Conservation (phyloP, 331 rosid genomes). For the Malus hybrid region DNA sequence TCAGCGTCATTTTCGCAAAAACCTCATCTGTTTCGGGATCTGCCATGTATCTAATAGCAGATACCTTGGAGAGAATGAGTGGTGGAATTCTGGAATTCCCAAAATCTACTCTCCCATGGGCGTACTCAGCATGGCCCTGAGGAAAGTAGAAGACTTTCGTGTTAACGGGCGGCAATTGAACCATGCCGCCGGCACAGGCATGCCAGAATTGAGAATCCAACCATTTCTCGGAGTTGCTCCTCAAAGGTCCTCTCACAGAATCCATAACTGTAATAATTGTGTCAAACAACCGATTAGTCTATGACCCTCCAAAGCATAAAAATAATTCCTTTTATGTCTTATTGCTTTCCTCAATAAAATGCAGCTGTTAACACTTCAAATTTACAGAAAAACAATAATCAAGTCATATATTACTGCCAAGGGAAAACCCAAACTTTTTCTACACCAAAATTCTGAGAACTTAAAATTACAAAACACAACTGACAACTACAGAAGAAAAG, state of each 20-base stretch:
- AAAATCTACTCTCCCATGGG: conserved; percentile 40
- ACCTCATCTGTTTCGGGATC: conserved; percentile 82
- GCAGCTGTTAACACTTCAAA: neutral
- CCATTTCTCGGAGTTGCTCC: conserved; percentile 36
- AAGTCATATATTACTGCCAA: neutral
- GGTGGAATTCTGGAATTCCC: conserved; percentile 44
- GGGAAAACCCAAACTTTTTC: neutral
- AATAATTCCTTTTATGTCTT: neutral
- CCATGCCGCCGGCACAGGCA: conserved; percentile 90
- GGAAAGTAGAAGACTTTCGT: conserved; percentile 77
- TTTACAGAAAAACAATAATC: neutral
- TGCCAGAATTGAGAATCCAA: conserved; percentile 84
- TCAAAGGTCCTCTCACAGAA: conserved; percentile 31
- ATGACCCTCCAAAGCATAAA: neutral
- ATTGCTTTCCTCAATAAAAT: neutral
- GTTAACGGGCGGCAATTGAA: conserved; percentile 79
- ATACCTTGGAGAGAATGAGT: conserved; percentile 44
- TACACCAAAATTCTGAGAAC: neutral
- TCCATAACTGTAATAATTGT: conserved; percentile 50
- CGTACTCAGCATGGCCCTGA: conserved; percentile 80
- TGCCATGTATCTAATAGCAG: conserved; percentile 61
- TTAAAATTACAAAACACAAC: neutral
- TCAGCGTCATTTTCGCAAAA: conserved; percentile 44
- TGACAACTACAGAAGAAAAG: neutral
- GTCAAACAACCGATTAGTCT: neutral